Percentiles rank a stretch among this genome's conserved stretches.
phyloP scores from a whole-genome alignment of 2,329 filamentous ascomycete species.

The Pleoardoris graminearum region DNA sequence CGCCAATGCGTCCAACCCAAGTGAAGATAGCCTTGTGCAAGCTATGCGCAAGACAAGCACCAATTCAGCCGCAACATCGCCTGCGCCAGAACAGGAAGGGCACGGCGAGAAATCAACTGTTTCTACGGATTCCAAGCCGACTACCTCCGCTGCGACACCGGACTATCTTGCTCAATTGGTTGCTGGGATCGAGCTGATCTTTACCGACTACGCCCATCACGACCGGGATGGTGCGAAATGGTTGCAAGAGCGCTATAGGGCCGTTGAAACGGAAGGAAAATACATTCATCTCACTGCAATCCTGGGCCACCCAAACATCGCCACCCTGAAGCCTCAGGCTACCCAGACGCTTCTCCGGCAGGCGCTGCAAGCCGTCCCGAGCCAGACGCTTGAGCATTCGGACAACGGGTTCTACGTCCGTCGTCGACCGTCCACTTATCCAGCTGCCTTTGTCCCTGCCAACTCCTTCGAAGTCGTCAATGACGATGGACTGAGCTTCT shows the following conservation, averaged over 20 bases:
- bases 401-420: slow-evolving; percentile 35
- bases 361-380: slow-evolving; percentile 27
- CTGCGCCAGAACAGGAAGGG: slow-evolving; percentile 16
- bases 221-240: slow-evolving; percentile 28
- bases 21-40: slow-evolving; percentile 28
- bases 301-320: slow-evolving; percentile 34
- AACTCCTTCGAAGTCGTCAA: slow-evolving; percentile 31
- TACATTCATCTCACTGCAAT: slow-evolving; percentile 40
- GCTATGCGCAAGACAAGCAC: slow-evolving; percentile 31
- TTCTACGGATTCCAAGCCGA: slow-evolving; percentile 25
- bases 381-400: slow-evolving; percentile 28
- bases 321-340: slow-evolving; percentile 36
- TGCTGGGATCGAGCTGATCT: slow-evolving; percentile 39
- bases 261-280: slow-evolving; percentile 27
- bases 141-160: slow-evolving; percentile 20
- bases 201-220: slow-evolving; percentile 44
- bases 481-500: slow-evolving; percentile 38
- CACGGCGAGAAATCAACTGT: slow-evolving; percentile 10
- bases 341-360: slow-evolving; percentile 34
- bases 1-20: slow-evolving; percentile 8
- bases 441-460: slow-evolving; percentile 30
- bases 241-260: slow-evolving; percentile 31
- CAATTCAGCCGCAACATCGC: slow-evolving; percentile 25
- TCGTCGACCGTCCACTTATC: slow-evolving; percentile 35
- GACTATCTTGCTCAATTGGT: slow-evolving; percentile 37